Evolutionary conservation across 1,284 basidiomycete genomes (phyloP).

Genomic region (Apiotrichum mycotoxinovorans): DNA sequence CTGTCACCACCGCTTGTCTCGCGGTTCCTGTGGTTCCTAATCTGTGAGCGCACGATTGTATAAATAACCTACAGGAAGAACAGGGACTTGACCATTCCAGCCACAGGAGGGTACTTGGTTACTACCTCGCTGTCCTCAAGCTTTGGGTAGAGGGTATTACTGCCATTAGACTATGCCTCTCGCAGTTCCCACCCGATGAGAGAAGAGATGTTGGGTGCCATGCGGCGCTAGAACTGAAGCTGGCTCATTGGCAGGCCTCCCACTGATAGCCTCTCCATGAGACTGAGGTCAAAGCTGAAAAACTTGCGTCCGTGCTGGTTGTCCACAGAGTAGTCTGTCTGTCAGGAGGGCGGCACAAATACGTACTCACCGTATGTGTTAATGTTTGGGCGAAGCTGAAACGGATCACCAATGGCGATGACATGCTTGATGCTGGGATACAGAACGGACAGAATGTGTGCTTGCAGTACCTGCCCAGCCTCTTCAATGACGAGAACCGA

Average conservation of each 20-base stretch:
- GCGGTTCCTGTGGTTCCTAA: slow-evolving; percentile 52
- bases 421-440: slow-evolving; percentile 56
- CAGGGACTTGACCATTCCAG: slow-evolving; percentile 59
- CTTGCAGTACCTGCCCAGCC: slow-evolving; percentile 72
- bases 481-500: slow-evolving; percentile 64
- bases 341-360: too few species aligned
- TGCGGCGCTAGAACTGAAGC: slow-evolving; percentile 54
- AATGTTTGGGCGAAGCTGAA: slow-evolving; percentile 64
- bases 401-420: slow-evolving; percentile 67
- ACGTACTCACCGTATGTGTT: slow-evolving; percentile 55
- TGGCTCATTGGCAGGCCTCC: slow-evolving; percentile 57
- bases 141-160: slow-evolving; percentile 59
- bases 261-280: slow-evolving; percentile 61
- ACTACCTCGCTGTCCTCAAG: slow-evolving; percentile 60
- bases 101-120: slow-evolving; percentile 55
- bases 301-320: slow-evolving; percentile 53
- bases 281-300: slow-evolving; percentile 61
- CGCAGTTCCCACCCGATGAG: slow-evolving; percentile 48
- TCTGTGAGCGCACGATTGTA: background rate
- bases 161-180: slow-evolving; percentile 27
- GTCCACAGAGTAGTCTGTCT: slow-evolving; percentile 55
- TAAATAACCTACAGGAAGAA: slow-evolving; percentile 54
- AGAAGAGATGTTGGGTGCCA: slow-evolving; percentile 55
- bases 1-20: slow-evolving; percentile 60
- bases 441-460: slow-evolving; percentile 62